A percentile compares a stretch with the other conserved stretches of the same genome.
phyloP scores from a whole-genome alignment of 1,284 basidiomycete species.

The Puccinia polysora region DNA sequence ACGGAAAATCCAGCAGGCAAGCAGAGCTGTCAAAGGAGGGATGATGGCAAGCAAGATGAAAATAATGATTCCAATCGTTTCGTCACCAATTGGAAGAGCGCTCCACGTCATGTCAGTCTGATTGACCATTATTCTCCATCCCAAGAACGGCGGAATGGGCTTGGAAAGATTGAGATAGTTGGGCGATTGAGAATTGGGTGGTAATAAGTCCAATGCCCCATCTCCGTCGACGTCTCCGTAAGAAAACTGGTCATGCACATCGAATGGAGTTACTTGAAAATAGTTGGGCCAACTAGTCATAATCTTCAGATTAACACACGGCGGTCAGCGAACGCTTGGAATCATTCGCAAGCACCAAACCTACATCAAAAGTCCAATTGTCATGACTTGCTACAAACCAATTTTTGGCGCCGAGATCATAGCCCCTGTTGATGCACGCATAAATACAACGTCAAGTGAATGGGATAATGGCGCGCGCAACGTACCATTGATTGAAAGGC shows the following conservation, averaged over 20 bases:
- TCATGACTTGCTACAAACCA: conserved; percentile 63
- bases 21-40: conserved; percentile 73
- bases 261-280: conserved; percentile 80
- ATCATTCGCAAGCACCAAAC: background rate
- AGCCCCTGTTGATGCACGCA: conserved; percentile 57
- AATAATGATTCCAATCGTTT: conserved; percentile 72
- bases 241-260: conserved; percentile 81
- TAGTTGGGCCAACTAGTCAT: conserved; percentile 82
- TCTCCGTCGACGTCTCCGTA: conserved; percentile 74
- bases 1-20: conserved; percentile 80
- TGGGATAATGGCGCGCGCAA: background rate
- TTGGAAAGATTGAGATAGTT: conserved; percentile 81
- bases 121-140: conserved; percentile 75
- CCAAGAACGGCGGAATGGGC: conserved; percentile 61
- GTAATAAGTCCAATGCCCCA: conserved; percentile 77
- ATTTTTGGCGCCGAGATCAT: conserved; percentile 70
- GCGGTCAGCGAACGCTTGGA: background rate
- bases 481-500: conserved; percentile 72
- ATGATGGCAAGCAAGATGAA: conserved; percentile 74
- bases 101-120: conserved; percentile 71
- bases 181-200: conserved; percentile 73
- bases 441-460: background rate
- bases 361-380: conserved; percentile 65
- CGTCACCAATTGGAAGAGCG: conserved; percentile 72
- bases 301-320: conserved; percentile 54